phyloP scores from a whole-genome alignment of 2,329 filamentous ascomycete genomes.

The Monosporascus sp. region DNA sequence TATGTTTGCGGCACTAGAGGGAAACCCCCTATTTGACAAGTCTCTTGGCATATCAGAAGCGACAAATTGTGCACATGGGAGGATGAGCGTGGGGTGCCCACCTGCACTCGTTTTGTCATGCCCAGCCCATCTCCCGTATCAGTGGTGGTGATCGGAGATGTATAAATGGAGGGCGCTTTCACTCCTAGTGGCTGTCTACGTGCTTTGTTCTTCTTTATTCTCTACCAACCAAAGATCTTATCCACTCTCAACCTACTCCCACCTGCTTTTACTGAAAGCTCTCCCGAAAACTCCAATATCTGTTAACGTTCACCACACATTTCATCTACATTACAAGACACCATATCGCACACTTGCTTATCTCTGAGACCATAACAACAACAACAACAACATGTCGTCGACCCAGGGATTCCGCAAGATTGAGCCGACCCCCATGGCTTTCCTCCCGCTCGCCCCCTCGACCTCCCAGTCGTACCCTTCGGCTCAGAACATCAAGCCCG shows the following conservation, averaged over 20 bases:
- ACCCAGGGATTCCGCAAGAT: constrained; percentile 16
- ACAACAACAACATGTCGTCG: constrained; percentile 22
- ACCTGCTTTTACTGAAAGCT: too few relatives aligned
- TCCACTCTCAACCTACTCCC: too few relatives aligned
- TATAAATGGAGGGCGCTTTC: neutral
- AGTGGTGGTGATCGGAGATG: neutral
- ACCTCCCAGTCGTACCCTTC: constrained; percentile 51
- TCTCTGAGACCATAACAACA: neutral
- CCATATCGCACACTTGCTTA: constrained; percentile 2
- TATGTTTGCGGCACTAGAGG: neutral
- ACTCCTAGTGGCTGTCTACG: neutral
- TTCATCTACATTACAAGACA: constrained; percentile 7
- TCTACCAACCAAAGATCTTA: neutral
- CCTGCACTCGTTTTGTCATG: neutral
- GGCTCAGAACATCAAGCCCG: constrained; percentile 28
- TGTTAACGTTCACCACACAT: neutral
- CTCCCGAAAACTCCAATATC: too few relatives aligned
- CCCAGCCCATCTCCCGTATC: too few relatives aligned
- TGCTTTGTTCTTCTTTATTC: neutral
- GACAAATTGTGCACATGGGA: neutral
- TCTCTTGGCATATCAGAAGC: neutral
- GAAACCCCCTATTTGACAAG: neutral
- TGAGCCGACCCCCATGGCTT: constrained; percentile 32
- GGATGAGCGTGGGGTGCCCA: neutral
- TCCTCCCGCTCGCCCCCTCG: constrained; percentile 55